Evolutionary conservation across 306 rosid genomes (phyloP).

Genomic region (Comarum palustre): DNA sequence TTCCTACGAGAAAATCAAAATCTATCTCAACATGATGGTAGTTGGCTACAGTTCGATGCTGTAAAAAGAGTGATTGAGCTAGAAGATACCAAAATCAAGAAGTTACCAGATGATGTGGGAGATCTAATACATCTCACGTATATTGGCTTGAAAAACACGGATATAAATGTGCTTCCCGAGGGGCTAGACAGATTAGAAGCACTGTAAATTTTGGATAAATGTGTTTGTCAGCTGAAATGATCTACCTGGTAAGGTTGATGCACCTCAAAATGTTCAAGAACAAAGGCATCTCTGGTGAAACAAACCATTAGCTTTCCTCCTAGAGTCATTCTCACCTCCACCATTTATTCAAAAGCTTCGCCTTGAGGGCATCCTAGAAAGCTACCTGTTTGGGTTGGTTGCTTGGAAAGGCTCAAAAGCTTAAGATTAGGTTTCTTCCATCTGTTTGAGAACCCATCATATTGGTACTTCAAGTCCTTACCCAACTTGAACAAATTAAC

Average conservation of each 20-base stretch:
- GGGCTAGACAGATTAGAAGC: conserved; percentile 6
- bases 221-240: conserved; percentile 7
- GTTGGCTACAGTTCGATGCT: conserved; percentile 6
- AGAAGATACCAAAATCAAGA: conserved; percentile 15
- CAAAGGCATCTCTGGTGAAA: background rate
- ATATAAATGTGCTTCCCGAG: conserved; percentile 26
- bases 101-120: conserved; percentile 23
- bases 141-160: conserved; percentile 26
- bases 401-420: conserved; percentile 21
- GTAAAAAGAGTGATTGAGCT: conserved; percentile 24
- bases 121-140: conserved; percentile 12
- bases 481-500: conserved; percentile 24
- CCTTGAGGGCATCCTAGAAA: conserved; percentile 12
- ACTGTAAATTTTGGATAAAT: conserved; percentile 29
- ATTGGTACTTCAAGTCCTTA: conserved; percentile 25
- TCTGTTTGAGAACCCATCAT: conserved; percentile 20
- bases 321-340: conserved; percentile 26
- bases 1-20: conserved; percentile 18
- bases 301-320: no score
- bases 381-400: conserved; percentile 24
- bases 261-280: conserved; percentile 29
- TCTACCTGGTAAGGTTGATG: conserved; percentile 25
- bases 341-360: conserved; percentile 24
- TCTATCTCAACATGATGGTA: conserved; percentile 6
- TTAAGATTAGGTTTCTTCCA: conserved; percentile 19